Conservation (phyloP, 2,329 filamentous ascomycete species). For the Bisporella sp. region DNA sequence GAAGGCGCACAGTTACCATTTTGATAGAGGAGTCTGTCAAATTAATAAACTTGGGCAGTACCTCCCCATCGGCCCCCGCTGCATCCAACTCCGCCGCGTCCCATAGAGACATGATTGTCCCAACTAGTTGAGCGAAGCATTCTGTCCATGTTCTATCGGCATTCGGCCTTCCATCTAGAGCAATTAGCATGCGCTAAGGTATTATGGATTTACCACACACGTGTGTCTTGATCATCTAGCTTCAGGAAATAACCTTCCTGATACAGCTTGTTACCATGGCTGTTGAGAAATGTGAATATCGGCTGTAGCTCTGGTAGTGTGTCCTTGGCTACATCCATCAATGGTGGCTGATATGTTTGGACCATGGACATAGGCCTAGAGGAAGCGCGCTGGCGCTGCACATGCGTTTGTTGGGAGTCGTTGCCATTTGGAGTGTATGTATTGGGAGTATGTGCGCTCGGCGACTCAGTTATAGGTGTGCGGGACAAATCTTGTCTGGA, state of each 20-base stretch:
- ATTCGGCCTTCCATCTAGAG: conserved; percentile 75
- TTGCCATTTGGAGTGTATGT: conserved; percentile 13
- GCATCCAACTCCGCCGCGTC: conserved; percentile 87
- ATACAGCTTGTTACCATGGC: conserved; percentile 92
- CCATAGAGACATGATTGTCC: conserved; percentile 92
- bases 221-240: conserved; percentile 85
- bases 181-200: conserved; percentile 24
- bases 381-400: conserved; percentile 35
- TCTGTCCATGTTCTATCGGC: conserved; percentile 87
- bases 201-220: conserved; percentile 46
- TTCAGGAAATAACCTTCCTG: conserved; percentile 98
- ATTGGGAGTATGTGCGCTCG: background rate
- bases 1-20: conserved; percentile 58
- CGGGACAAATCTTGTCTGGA: conserved; percentile 32
- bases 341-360: conserved; percentile 74
- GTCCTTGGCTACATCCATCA: conserved; percentile 79
- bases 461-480: conserved; percentile 1
- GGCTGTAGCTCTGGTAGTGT: conserved; percentile 89
- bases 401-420: conserved; percentile 26
- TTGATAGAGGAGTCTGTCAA: conserved; percentile 95
- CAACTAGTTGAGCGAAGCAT: conserved; percentile 93
- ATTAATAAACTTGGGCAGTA: conserved; percentile 90
- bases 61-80: conserved; percentile 76
- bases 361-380: conserved; percentile 76
- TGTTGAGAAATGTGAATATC: conserved; percentile 90